A percentile compares a stretch with the other conserved stretches of the same genome.
Evolutionary conservation across 768 basidiomycete genomes (phyloP).

Genomic region (Lentinus tigrinus): DNA sequence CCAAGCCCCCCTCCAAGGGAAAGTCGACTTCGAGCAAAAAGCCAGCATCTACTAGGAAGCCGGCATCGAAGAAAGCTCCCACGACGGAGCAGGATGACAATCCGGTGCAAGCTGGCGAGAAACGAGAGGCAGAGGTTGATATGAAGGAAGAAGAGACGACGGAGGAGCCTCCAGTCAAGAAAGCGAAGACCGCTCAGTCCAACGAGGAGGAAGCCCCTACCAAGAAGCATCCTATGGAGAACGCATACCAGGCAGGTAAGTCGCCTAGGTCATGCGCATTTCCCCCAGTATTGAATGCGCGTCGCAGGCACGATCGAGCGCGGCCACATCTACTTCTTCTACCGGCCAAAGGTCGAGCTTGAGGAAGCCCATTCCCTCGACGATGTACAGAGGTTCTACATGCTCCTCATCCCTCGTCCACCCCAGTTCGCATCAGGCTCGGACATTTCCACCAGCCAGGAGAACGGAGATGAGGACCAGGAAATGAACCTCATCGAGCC

Average conservation of each 20-base stretch:
- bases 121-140: slow-evolving; percentile 18
- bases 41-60: not conserved
- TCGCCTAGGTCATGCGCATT: not conserved
- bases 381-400: slow-evolving; percentile 57
- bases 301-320: slow-evolving; percentile 51
- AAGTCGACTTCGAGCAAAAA: slow-evolving; percentile 2
- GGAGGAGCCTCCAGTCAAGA: slow-evolving; percentile 23
- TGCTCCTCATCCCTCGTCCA: slow-evolving; percentile 57
- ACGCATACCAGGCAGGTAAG: slow-evolving; percentile 23
- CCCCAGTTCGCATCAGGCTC: slow-evolving; percentile 37
- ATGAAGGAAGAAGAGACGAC: slow-evolving; percentile 7
- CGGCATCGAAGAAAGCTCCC: not conserved
- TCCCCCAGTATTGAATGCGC: not conserved
- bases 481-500: slow-evolving; percentile 43
- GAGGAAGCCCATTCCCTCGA: slow-evolving; percentile 55
- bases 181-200: slow-evolving; percentile 21
- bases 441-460: slow-evolving; percentile 1
- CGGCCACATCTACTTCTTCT: slow-evolving; percentile 66
- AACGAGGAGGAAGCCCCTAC: slow-evolving; percentile 8
- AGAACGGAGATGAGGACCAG: slow-evolving; percentile 26
- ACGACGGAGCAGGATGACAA: not conserved
- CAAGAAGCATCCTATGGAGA: slow-evolving; percentile 15
- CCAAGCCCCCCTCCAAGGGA: slow-evolving; percentile 12
- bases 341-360: slow-evolving; percentile 53
- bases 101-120: slow-evolving; percentile 12